These are phyloP conservation scores for Pseudomassariella vexata DNA, from an alignment of 2,329 filamentous ascomycete genomes.

Conservation along the genomic window DNA sequence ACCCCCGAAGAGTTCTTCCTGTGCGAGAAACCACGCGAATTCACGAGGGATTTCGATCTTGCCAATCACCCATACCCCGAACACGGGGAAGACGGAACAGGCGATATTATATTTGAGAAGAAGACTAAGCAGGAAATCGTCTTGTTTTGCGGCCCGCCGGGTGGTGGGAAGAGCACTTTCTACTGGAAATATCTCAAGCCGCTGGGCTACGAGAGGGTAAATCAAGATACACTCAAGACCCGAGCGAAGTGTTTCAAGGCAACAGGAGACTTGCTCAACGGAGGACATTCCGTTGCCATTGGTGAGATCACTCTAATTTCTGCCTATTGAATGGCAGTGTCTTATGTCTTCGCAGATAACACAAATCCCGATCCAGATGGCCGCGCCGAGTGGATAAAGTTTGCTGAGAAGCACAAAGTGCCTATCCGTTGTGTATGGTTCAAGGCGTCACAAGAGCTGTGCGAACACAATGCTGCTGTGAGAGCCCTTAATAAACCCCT, in stretches of 20 bases:
- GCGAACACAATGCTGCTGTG: conserved; percentile 83
- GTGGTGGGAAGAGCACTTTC: conserved; percentile 87
- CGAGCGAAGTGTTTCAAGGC: conserved; percentile 65
- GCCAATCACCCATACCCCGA: conserved; percentile 42
- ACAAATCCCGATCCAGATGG: conserved; percentile 84
- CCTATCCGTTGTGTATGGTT: conserved; percentile 85
- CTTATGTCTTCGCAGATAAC: conserved; percentile 60
- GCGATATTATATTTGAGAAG: conserved; percentile 47
- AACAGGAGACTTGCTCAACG: conserved; percentile 58
- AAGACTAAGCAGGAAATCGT: conserved; percentile 67
- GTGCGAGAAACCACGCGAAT: conserved; percentile 58
- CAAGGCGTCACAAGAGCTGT: conserved; percentile 62
- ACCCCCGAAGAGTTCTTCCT: conserved; percentile 94
- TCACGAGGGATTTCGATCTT: conserved; percentile 67
- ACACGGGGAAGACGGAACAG: conserved; percentile 7
- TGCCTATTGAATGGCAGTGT: background rate
- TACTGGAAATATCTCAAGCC: conserved; percentile 74
- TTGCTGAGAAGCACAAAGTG: conserved; percentile 65
- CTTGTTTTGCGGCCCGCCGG: conserved; percentile 82
- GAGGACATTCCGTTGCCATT: conserved; percentile 66
- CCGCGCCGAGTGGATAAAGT: conserved; percentile 68
- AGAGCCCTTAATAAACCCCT: conserved; percentile 61
- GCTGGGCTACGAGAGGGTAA: conserved; percentile 76
- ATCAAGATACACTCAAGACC: conserved; percentile 83
- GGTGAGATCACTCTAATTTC: conserved; percentile 46